Conservation (phyloP, 352 stramenopile genomes). For the Pythium plurisporium region DNA sequence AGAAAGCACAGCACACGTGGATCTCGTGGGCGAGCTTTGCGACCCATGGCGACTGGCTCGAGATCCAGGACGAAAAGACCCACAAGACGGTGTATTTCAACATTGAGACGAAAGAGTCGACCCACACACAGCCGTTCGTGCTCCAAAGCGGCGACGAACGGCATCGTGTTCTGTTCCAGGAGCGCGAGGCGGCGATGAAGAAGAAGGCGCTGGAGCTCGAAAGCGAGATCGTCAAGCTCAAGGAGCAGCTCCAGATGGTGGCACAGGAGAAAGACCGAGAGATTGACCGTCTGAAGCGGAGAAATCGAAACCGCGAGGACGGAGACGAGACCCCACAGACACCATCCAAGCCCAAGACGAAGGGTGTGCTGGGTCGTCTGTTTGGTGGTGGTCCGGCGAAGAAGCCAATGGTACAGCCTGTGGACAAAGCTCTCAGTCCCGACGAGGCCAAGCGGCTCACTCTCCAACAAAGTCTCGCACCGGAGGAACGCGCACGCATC, state of each 20-base stretch:
- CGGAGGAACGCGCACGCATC: conserved; percentile 24
- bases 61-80: conserved; percentile 53
- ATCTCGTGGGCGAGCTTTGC: conserved; percentile 47
- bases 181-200: conserved; percentile 51
- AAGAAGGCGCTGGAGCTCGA: conserved; percentile 50
- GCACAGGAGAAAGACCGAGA: conserved; percentile 36
- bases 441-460: conserved; percentile 37
- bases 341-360: conserved; percentile 15
- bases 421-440: conserved; percentile 15
- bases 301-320: not conserved
- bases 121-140: conserved; percentile 39
- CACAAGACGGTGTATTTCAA: conserved; percentile 62
- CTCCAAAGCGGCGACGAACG: conserved; percentile 52
- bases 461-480: conserved; percentile 26
- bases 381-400: conserved; percentile 3
- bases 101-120: conserved; percentile 75
- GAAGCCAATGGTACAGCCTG: not conserved
- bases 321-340: not conserved
- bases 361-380: not conserved
- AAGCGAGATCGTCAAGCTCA: conserved; percentile 62
- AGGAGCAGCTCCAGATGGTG: conserved; percentile 47
- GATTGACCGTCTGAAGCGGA: conserved; percentile 19
- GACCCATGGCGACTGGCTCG: conserved; percentile 63
- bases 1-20: conserved; percentile 60
- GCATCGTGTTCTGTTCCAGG: conserved; percentile 45